These are phyloP conservation scores for Volvox carteri DNA, from an alignment of 163 green algal genomes.

Conservation along the genomic window DNA sequence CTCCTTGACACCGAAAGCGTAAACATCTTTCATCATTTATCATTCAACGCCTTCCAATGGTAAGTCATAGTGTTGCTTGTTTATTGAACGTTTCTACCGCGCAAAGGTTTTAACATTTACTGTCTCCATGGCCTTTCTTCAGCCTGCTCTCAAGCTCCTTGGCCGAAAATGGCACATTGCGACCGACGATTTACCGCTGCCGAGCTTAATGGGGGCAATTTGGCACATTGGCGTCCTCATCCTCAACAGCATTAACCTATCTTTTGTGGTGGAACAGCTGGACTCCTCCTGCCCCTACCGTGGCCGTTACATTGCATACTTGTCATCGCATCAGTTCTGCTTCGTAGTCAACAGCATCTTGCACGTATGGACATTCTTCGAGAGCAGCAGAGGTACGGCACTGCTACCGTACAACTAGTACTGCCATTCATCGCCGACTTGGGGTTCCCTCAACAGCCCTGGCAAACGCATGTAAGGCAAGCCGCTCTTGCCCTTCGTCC, in stretches of 20 bases:
- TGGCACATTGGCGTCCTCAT: slow-evolving; percentile 69
- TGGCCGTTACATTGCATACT: not conserved
- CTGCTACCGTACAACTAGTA: too few species aligned
- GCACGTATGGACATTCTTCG: slow-evolving; percentile 14
- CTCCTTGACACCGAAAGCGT: too few species aligned
- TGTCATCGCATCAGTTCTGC: not conserved
- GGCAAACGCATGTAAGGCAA: too few species aligned
- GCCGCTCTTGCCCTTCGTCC: too few species aligned
- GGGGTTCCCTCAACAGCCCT: too few species aligned
- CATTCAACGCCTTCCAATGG: too few species aligned
- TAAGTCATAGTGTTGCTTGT: too few species aligned
- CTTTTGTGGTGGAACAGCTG: not conserved
- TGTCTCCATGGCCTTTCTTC: not conserved
- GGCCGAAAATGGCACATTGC: slow-evolving; percentile 73
- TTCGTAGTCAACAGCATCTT: slow-evolving; percentile 1
- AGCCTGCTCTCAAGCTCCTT: slow-evolving; percentile 74
- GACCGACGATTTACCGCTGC: slow-evolving; percentile 73
- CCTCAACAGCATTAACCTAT: slow-evolving; percentile 35
- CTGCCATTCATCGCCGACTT: too few species aligned
- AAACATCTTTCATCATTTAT: too few species aligned
- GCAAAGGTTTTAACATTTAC: too few species aligned
- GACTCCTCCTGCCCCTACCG: slow-evolving; percentile 1
- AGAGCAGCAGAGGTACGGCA: slow-evolving; percentile 35
- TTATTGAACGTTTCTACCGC: too few species aligned
- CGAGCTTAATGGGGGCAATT: slow-evolving; percentile 38